Conservation (phyloP, 2,329 filamentous ascomycete species). For the Hymenoscyphus albidus region DNA sequence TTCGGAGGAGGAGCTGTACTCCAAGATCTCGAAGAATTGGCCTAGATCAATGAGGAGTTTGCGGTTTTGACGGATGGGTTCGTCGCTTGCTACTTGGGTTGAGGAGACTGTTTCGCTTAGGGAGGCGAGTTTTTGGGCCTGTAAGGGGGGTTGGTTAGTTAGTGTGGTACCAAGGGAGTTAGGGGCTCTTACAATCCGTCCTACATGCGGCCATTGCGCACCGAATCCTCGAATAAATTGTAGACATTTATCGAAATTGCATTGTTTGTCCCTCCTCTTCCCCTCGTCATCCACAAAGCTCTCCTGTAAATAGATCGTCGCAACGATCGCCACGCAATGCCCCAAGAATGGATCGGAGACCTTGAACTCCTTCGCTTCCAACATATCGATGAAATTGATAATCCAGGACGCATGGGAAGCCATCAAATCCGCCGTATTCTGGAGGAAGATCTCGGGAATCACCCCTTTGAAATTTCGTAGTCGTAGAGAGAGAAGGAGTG, state of each 20-base stretch:
- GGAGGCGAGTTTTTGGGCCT: slow-evolving; percentile 42
- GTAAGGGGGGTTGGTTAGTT: slow-evolving; percentile 1
- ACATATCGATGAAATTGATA: slow-evolving; percentile 47
- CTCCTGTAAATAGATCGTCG: slow-evolving; percentile 51
- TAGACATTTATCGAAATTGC: slow-evolving; percentile 43
- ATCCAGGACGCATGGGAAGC: slow-evolving; percentile 51
- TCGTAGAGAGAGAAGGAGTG: slow-evolving; percentile 49
- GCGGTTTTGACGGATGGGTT: slow-evolving; percentile 30
- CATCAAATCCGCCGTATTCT: slow-evolving; percentile 50
- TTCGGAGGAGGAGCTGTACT: slow-evolving; percentile 43
- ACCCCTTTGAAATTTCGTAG: slow-evolving; percentile 49
- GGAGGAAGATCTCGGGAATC: slow-evolving; percentile 52
- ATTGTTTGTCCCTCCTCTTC: slow-evolving; percentile 40
- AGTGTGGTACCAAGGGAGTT: neutral
- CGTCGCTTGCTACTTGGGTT: slow-evolving; percentile 37
- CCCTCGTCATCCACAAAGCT: slow-evolving; percentile 43
- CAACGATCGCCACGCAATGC: slow-evolving; percentile 49
- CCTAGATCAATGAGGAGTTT: slow-evolving; percentile 44
- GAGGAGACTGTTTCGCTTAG: slow-evolving; percentile 43
- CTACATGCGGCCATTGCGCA: slow-evolving; percentile 44
- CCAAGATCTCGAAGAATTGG: slow-evolving; percentile 47
- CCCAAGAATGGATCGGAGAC: slow-evolving; percentile 46
- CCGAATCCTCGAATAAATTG: slow-evolving; percentile 41
- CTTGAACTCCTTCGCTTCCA: slow-evolving; percentile 43
- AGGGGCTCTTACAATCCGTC: slow-evolving; percentile 37